Base-by-base conservation (phyloP, 345 rosid genomes). In the Ceriops decandra region DNA sequence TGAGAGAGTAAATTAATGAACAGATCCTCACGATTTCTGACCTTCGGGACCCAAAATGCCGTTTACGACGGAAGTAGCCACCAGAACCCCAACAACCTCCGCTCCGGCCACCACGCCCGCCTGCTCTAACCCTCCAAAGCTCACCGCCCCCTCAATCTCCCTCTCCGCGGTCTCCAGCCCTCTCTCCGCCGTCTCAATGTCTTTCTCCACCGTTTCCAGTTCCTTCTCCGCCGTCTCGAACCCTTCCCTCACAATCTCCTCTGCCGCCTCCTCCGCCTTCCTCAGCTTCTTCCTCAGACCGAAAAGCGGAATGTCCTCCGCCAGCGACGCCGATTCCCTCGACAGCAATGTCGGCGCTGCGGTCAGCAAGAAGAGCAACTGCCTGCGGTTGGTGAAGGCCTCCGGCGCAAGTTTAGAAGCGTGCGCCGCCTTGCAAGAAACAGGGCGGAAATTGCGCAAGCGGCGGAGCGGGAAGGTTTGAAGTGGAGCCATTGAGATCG, bases 41-140 rank as follows among this genome's bases (percentile, higher is more conserved):
- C 80, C 81, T 63, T 87, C 96, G 6, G 95, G 86, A 56, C 89
- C 93, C 62, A 93, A 72, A 73, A 93, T 90, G 15, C 97, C 93
- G 32, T 85, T 89, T 9, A 93, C 97, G 49, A 89, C 76, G 2
- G 97, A 77, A 62, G 87, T 84, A 52, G 88, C 98, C 9, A 87
- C 87, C 64, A 84, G 67, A 65, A 90, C 81, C 5, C 89, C 98
- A 17, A 87, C 71, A 5, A 77, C 80, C 84, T 93, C 97, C 6
- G 97, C 97, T 52, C 77, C 93, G 6, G 79, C 90, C 71, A 89
- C 97, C 0, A 63, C 84, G 26, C 90, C 93, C 0, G 98, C 97
- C 84, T 90, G 98, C 15, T 92, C 89, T 63, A 87, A n/a, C 20
- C 83, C 91, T 6, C 85, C 87, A 19, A 86, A 87, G 71, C 86